phyloP scores from a whole-genome alignment of 2,329 filamentous ascomycete species.

The Fusarium subglutinans region DNA sequence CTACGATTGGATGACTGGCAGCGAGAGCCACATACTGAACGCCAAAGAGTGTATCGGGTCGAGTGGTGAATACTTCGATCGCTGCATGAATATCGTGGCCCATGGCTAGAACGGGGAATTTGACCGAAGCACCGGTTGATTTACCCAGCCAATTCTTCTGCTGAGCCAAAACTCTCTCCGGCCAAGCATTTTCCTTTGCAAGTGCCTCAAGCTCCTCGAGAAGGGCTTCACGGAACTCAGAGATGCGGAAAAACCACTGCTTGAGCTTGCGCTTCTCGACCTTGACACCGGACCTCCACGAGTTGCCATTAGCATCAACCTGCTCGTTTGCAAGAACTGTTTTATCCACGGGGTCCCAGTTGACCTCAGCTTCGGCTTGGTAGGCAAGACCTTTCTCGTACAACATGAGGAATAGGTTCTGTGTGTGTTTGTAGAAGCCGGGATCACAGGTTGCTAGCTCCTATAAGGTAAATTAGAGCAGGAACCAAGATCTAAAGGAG shows the following conservation, averaged over 20 bases:
- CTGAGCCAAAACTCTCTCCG: slow-evolving; percentile 82
- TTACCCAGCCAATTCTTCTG: slow-evolving; percentile 90
- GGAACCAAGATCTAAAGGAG: too few species aligned
- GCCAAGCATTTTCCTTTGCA: slow-evolving; percentile 74
- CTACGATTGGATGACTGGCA: slow-evolving; percentile 75
- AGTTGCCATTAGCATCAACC: slow-evolving; percentile 84
- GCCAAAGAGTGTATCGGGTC: slow-evolving; percentile 86
- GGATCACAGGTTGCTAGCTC: slow-evolving; percentile 87
- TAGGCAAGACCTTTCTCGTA: slow-evolving; percentile 80
- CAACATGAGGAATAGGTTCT: slow-evolving; percentile 83
- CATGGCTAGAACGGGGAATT: slow-evolving; percentile 68
- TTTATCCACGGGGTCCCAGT: slow-evolving; percentile 89
- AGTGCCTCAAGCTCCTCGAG: slow-evolving; percentile 76
- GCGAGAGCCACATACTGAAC: slow-evolving; percentile 87
- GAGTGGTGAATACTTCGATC: slow-evolving; percentile 83
- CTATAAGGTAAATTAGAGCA: slow-evolving; percentile 53
- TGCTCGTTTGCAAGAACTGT: slow-evolving; percentile 94
- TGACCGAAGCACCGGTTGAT: slow-evolving; percentile 76
- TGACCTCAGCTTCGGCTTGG: slow-evolving; percentile 84
- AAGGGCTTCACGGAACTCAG: slow-evolving; percentile 77
- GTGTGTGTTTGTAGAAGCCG: slow-evolving; percentile 88
- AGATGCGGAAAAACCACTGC: slow-evolving; percentile 92
- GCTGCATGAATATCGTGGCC: slow-evolving; percentile 53
- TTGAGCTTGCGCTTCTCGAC: slow-evolving; percentile 82
- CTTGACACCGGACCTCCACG: slow-evolving; percentile 87